phyloP scores from a whole-genome alignment of 805 yeast genomes.

The Metschnikowia picachoensis region DNA sequence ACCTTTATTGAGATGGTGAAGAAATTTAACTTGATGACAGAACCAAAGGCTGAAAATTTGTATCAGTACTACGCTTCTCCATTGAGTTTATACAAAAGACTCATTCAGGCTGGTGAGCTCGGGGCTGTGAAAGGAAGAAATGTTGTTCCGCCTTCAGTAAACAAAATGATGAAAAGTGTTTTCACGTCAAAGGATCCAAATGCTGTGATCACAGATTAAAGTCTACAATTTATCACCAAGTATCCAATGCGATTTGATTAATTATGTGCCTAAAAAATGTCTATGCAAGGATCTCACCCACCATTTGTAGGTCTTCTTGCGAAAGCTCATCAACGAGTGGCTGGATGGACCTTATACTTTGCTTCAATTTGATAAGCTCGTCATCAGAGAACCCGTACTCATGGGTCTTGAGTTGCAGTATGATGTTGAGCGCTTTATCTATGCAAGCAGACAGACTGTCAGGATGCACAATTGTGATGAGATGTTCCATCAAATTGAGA shows the following conservation, averaged over 20 bases:
- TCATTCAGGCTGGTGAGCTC: slow-evolving; percentile 17
- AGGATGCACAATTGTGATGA: slow-evolving; percentile 27
- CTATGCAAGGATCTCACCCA: slow-evolving; percentile 40
- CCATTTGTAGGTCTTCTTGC: slow-evolving; percentile 48
- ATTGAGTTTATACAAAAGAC: slow-evolving; percentile 26
- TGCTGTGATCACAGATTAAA: slow-evolving; percentile 27
- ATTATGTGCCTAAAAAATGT: no score
- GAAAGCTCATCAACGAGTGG: slow-evolving; percentile 46
- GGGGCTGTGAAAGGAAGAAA: slow-evolving; percentile 42
- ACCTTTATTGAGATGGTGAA: slow-evolving; percentile 48
- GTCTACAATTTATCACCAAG: neutral
- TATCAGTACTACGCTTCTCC: slow-evolving; percentile 40
- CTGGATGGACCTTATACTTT: slow-evolving; percentile 37
- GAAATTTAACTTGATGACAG: slow-evolving; percentile 58
- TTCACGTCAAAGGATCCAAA: slow-evolving; percentile 50
- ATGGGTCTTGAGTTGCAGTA: slow-evolving; percentile 41
- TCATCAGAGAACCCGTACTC: slow-evolving; percentile 43
- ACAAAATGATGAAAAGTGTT: slow-evolving; percentile 42
- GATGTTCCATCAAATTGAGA: slow-evolving; percentile 29
- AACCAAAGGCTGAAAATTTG: slow-evolving; percentile 45
- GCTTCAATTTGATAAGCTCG: slow-evolving; percentile 37
- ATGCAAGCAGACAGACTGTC: slow-evolving; percentile 46
- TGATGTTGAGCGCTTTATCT: slow-evolving; percentile 53
- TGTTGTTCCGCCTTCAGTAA: slow-evolving; percentile 49
- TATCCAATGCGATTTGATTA: neutral